Percentiles rank a stretch among this genome's conserved stretches.
Conservation (phyloP, 2,329 filamentous ascomycete genomes). For the Pestalotiopsis sp. region DNA sequence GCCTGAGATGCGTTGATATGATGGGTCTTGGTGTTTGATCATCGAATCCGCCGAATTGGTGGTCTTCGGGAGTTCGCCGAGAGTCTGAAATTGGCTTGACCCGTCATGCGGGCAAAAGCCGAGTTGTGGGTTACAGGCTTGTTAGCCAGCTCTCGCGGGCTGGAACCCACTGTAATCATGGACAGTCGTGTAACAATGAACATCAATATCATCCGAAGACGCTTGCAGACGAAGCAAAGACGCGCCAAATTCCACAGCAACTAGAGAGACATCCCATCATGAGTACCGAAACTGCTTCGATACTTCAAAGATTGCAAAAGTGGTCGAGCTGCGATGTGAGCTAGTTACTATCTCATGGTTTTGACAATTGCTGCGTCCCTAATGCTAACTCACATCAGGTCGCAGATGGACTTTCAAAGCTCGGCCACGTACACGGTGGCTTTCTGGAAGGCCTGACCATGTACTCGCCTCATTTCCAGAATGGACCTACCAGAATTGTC, state of each 20-base stretch:
- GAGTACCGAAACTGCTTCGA: neutral
- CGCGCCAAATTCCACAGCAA: neutral
- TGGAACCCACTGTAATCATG: too few species aligned
- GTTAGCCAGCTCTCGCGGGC: too few species aligned
- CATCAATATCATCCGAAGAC: neutral
- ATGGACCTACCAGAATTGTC: conserved; percentile 12
- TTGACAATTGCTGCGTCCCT: neutral
- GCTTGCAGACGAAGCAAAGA: neutral
- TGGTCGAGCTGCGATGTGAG: neutral
- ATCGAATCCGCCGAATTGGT: neutral
- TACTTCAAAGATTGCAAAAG: neutral
- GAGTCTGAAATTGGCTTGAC: neutral
- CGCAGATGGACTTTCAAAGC: neutral
- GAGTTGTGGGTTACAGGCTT: neutral
- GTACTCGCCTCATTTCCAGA: conserved; percentile 12
- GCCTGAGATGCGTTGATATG: neutral
- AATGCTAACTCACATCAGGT: neutral
- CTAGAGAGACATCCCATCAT: neutral
- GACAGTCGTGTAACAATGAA: neutral
- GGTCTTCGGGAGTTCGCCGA: neutral
- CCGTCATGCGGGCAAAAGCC: neutral
- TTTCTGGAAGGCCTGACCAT: conserved; percentile 14
- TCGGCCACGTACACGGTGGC: conserved; percentile 1
- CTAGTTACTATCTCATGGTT: neutral
- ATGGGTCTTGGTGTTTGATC: neutral